phyloP scores from a whole-genome alignment of 257 asterid genomes.

The Prunella vulgaris region DNA sequence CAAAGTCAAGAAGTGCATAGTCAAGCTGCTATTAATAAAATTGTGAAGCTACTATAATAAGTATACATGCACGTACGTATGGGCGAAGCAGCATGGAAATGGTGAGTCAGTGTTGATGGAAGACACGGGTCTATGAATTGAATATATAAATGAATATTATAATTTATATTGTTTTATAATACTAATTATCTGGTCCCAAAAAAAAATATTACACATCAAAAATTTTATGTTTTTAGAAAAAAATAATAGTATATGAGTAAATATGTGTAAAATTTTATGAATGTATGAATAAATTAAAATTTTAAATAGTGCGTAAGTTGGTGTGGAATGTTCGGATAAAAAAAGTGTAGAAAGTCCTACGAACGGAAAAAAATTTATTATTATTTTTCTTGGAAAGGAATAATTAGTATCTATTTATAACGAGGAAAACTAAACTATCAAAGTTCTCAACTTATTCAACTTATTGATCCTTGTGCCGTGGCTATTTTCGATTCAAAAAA shows the following conservation, averaged over 20 bases:
- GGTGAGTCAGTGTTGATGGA: neutral
- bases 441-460: neutral
- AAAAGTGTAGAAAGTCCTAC: no score
- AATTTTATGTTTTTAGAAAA: no score
- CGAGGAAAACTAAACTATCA: neutral
- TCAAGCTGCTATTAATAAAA: neutral
- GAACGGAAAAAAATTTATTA: no score
- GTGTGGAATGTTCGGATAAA: no score
- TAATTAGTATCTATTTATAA: neutral
- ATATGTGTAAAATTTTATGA: no score
- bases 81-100: constrained; percentile 37
- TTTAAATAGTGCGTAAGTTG: no score
- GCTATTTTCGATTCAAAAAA: neutral
- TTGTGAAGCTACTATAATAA: neutral
- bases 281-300: no score
- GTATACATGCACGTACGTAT: constrained; percentile 12
- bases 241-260: no score
- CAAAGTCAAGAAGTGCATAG: constrained; percentile 9
- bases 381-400: no score
- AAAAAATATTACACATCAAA: no score
- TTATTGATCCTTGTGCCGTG: neutral
- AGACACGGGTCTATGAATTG: neutral
- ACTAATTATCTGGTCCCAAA: no score
- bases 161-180: neutral
- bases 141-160: neutral